A percentile compares a stretch with the other conserved stretches of the same genome.
Evolutionary conservation across 179 eudicot species (phyloP).

Genomic region (Nepenthes alata): DNA sequence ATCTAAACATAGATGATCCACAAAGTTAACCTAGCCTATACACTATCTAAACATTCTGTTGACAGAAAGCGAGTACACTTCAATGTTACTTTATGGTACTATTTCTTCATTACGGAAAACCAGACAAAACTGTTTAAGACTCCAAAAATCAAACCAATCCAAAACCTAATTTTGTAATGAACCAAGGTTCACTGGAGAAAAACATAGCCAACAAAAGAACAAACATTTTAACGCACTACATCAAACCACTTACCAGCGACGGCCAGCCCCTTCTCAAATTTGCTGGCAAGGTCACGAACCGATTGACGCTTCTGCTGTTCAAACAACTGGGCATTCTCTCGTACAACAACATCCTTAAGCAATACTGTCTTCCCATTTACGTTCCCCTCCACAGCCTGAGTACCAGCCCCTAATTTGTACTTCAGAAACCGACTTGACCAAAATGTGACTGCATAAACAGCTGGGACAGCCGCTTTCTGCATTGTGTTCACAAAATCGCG

Average conservation of each 20-base stretch:
- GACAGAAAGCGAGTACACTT: too few species aligned
- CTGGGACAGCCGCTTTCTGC: conserved; percentile 44
- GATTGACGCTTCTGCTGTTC: conserved; percentile 85
- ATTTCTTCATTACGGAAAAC: too few species aligned
- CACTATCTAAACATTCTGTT: too few species aligned
- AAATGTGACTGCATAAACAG: conserved; percentile 70
- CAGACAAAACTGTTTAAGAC: neutral
- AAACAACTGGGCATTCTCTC: conserved; percentile 64
- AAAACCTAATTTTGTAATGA: neutral
- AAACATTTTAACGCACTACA: neutral
- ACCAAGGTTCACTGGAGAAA: neutral
- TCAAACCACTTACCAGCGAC: conserved; percentile 82
- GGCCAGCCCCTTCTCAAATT: conserved; percentile 88
- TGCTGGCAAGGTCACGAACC: conserved; percentile 88
- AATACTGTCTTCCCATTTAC: conserved; percentile 42
- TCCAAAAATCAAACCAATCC: neutral
- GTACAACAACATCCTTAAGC: conserved; percentile 69
- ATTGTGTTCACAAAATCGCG: conserved; percentile 41
- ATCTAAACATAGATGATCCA: too few species aligned
- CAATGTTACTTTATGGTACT: too few species aligned
- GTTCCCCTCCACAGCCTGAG: conserved; percentile 54
- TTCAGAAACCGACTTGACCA: conserved; percentile 63
- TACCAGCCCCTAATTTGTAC: conserved; percentile 63
- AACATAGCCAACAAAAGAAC: neutral
- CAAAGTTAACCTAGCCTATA: too few species aligned